Conservation (phyloP, 2,329 filamentous ascomycete species). For the Pseudocercospora fuligena region DNA sequence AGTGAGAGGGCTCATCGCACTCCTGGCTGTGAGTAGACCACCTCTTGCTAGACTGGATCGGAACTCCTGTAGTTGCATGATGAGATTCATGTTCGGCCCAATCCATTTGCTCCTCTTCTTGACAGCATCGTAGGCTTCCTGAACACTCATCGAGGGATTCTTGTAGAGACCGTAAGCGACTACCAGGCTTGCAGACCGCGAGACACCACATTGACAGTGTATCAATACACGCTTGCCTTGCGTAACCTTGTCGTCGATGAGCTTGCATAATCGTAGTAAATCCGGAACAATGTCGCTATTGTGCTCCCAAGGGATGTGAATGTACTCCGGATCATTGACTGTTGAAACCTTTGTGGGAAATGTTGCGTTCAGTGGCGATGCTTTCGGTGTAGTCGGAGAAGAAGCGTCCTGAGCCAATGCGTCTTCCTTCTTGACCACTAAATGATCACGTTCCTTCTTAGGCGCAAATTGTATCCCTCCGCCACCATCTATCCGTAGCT, state of each 20-base stretch:
- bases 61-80: slow-evolving; percentile 87
- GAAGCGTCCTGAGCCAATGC: slow-evolving; percentile 28
- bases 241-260: slow-evolving; percentile 72
- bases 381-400: slow-evolving; percentile 58
- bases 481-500: slow-evolving; percentile 39
- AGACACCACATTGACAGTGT: slow-evolving; percentile 86
- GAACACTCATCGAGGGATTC: slow-evolving; percentile 75
- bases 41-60: slow-evolving; percentile 51
- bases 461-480: slow-evolving; percentile 42
- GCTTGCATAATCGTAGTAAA: slow-evolving; percentile 74
- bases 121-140: slow-evolving; percentile 80
- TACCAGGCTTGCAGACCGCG: slow-evolving; percentile 81
- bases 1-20: slow-evolving; percentile 41
- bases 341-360: slow-evolving; percentile 35
- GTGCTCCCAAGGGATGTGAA: slow-evolving; percentile 87
- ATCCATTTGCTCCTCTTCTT: slow-evolving; percentile 86
- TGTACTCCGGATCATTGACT: slow-evolving; percentile 72
- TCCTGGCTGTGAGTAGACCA: slow-evolving; percentile 41
- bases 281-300: slow-evolving; percentile 84
- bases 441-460: slow-evolving; percentile 27
- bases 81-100: slow-evolving; percentile 87
- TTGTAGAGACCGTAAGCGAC: slow-evolving; percentile 85
- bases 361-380: slow-evolving; percentile 50
- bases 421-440: slow-evolving; percentile 20
- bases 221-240: slow-evolving; percentile 79